phyloP scores from a whole-genome alignment of 108 stramenopile genomes.

The Cyclotella distinguenda region DNA sequence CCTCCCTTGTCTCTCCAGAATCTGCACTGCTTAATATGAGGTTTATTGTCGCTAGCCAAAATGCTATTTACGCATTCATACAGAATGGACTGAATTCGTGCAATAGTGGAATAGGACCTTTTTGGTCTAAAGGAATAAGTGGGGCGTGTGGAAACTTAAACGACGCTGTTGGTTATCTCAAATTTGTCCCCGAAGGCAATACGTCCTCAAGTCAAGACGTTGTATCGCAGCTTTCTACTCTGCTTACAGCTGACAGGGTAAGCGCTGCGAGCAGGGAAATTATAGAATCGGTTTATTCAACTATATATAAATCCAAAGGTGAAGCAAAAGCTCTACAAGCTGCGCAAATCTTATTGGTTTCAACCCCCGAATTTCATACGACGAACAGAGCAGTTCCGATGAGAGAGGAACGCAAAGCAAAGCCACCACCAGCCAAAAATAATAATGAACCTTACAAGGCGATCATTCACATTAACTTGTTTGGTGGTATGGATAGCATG shows the following conservation, averaged over 20 bases:
- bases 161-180: conserved; percentile 8
- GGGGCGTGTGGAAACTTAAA: background rate
- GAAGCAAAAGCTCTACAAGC: conserved; percentile 7
- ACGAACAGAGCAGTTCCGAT: conserved; percentile 3
- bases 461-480: conserved; percentile 19
- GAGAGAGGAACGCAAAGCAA: background rate
- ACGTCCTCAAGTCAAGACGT: background rate
- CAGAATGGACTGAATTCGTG: conserved; percentile 22
- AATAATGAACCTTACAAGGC: conserved; percentile 24
- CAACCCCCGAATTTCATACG: conserved; percentile 24
- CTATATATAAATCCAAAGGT: background rate
- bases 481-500: conserved; percentile 40
- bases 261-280: conserved; percentile 4
- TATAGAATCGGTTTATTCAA: conserved; percentile 2
- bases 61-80: conserved; percentile 26
- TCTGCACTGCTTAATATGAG: conserved; percentile 21
- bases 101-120: conserved; percentile 12
- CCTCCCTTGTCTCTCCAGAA: conserved; percentile 32
- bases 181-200: conserved; percentile 1
- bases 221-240: conserved; percentile 49
- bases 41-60: conserved; percentile 14
- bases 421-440: conserved; percentile 2
- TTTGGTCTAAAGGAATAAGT: background rate
- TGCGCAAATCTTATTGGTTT: conserved; percentile 11
- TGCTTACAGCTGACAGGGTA: conserved; percentile 56